Base-by-base conservation (phyloP, 2,329 filamentous ascomycete species). In the Beauveria caledonica region DNA sequence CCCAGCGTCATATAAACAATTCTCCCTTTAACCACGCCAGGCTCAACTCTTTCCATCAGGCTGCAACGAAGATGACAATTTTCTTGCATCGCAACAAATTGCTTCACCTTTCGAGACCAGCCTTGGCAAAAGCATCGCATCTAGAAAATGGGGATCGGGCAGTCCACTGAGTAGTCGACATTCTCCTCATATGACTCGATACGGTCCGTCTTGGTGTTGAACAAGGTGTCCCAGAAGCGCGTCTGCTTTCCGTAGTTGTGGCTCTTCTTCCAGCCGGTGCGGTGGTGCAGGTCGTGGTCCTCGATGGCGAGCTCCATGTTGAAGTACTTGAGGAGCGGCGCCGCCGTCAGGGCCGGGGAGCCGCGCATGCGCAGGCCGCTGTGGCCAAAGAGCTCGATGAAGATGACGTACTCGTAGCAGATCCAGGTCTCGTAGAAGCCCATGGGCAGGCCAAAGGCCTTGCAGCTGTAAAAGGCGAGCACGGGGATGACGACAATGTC, bases 361-460 rank as follows among this genome's bases (percentile, higher is more conserved):
- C 68, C 64, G 49, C 70, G 70, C 4, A 77, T 48, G 4, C 76
- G 71, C 9, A 77, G 46, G 0, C 74, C 73, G 33, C 68, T 71
- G 57, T 76, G 74, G 5, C 74, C 74, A 23, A 67, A 67, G 7
- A 76, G 60, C 62, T 76, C 74, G 15, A 70, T 65, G 63, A 69
- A 78, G 8, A 73, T 69, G 19, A 78, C 68, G 56, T 76, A 78
- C 57, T 74, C 68, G 51, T 76, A 71, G 65, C 75, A 78, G 21
- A 78, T 64, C 75, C 75, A 78, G 71, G 73, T 77, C 40, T 77
- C 75, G 58, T 77, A 77, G 63, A 78, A 78, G 8, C 73, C 74
- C 73, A 78, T 73, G 0, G 75, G 74, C 17, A 77, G 36, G 1
- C 74, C 74, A 49, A 68, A 10, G 25, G 49, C n/a, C 48, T 67